A percentile compares a stretch with the other conserved stretches of the same genome.
Conservation (phyloP, 179 eudicot species). For the Vitellaria paradoxa region DNA sequence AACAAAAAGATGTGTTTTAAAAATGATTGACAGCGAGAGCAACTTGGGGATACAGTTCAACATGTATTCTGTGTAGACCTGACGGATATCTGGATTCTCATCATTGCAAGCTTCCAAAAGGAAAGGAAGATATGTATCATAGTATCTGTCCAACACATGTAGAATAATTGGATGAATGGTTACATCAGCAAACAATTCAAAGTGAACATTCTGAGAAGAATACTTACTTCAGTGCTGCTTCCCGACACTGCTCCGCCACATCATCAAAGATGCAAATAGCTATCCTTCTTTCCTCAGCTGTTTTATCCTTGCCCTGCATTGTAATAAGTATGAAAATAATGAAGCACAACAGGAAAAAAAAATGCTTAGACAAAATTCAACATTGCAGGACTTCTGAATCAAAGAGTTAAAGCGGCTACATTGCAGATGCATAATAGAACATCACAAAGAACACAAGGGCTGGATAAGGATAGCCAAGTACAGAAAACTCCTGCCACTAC, state of each 20-base stretch:
- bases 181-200: slow-evolving; percentile 6
- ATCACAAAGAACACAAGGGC: background rate
- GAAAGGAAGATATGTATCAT: slow-evolving; percentile 88
- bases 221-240: slow-evolving; percentile 79
- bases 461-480: too few species aligned
- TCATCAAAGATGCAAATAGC: slow-evolving; percentile 98
- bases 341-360: slow-evolving; percentile 1
- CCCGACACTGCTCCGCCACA: slow-evolving; percentile 96
- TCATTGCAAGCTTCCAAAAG: slow-evolving; percentile 97
- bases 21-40: slow-evolving; percentile 3
- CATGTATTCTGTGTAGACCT: slow-evolving; percentile 41
- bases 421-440: background rate
- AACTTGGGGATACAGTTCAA: background rate
- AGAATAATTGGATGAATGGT: slow-evolving; percentile 8
- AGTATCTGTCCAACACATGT: slow-evolving; percentile 53
- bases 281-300: slow-evolving; percentile 92
- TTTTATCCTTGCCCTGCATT: slow-evolving; percentile 88
- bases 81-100: slow-evolving; percentile 82
- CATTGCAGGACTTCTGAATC: background rate
- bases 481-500: too few species aligned
- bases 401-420: background rate
- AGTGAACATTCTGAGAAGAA: slow-evolving; percentile 8
- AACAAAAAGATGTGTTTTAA: slow-evolving; percentile 6
- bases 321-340: background rate
- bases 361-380: slow-evolving; percentile 10